These are phyloP conservation scores for Penicillium silybi DNA, from an alignment of 495 filamentous ascomycete genomes.

Conservation along the genomic window DNA sequence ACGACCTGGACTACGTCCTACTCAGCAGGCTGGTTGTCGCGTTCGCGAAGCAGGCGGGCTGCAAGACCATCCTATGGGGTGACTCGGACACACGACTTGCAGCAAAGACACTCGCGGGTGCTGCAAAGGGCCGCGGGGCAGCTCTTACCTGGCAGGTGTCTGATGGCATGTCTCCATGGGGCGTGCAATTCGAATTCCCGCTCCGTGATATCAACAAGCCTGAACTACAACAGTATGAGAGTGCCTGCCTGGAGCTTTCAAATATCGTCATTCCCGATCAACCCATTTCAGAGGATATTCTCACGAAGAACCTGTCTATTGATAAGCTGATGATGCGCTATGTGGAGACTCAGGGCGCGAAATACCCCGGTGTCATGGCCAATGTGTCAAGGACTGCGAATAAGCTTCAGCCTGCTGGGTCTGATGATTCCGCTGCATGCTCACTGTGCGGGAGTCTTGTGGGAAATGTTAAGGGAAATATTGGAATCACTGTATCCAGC, in stretches of 20 bases:
- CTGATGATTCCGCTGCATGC: conserved; percentile 22
- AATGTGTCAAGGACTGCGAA: conserved; percentile 88
- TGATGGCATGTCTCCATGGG: conserved; percentile 65
- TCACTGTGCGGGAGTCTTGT: conserved; percentile 43
- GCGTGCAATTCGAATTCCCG: conserved; percentile 61
- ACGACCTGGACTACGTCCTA: conserved; percentile 68
- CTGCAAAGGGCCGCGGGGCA: conserved; percentile 85
- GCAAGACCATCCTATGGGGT: conserved; percentile 72
- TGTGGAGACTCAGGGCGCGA: conserved; percentile 79
- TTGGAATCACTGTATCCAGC: conserved; percentile 23
- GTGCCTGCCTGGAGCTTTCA: conserved; percentile 50
- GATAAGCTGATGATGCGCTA: conserved; percentile 88
- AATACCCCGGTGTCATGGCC: conserved; percentile 86
- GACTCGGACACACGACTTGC: conserved; percentile 85
- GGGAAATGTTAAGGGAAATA: conserved; percentile 27
- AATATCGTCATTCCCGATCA: conserved; percentile 43
- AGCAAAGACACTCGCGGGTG: conserved; percentile 77
- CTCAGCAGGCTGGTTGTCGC: conserved; percentile 65
- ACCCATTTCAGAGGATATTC: conserved; percentile 44
- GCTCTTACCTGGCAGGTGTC: conserved; percentile 74
- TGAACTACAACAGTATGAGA: conserved; percentile 65
- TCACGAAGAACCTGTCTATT: conserved; percentile 68
- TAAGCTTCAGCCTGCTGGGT: conserved; percentile 53
- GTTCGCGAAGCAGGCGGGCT: conserved; percentile 54
- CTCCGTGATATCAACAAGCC: conserved; percentile 78